Evolutionary conservation across 2,329 filamentous ascomycete species (phyloP), one percentile per base, ranked within the genome.

Genomic region (Ophiognomonia clavigignenti-juglandacearum): DNA sequence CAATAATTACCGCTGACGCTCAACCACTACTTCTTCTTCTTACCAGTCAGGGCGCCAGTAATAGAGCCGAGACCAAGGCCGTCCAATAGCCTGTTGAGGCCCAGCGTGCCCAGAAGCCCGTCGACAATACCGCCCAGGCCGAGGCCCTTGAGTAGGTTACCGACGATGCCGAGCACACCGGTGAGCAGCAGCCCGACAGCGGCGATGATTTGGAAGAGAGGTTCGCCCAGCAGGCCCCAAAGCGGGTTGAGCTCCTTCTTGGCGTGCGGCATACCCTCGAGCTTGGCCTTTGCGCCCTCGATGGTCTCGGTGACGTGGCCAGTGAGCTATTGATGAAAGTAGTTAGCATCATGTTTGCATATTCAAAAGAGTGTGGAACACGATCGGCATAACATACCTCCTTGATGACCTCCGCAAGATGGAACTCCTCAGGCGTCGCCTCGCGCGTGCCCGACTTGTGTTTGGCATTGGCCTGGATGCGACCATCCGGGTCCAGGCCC

Each of bases 181-280:
- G 75, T 83, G 51, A 96, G 74, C 53, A 96, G 67, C 50, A 96
- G 70, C 19, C 91, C 91, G 38, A 96, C 90, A 10, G 88, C 90
- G 8, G 90, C 88, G 40, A 96, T 78, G 62, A 96, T 96, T 76
- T 96, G 91, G 77, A 90, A 88, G 19, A 96, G 73, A 10, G 91
- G 91, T 74, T 96, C 88, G 29, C 82, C 82, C 13, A 93, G 72
- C 40, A 96, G 73, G 24, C 74, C 82, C 89, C 90, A 95, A 24
- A 96, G 80, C 10, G 91, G 90, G 71, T 92, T 96, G 51, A 96
- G 77, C 73, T 92, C 84, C 77, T 95, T 92, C 84, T 96, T 95
- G 36, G 89, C 91, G 56, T 95, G 86, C 6, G 91, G 90, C 87
- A 96, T 93, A 61, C 88, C 86, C 60, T 86, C 82, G 52, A 96